Conservation (phyloP, 169 alveolate genomes). For the Eimeria sp. region DNA sequence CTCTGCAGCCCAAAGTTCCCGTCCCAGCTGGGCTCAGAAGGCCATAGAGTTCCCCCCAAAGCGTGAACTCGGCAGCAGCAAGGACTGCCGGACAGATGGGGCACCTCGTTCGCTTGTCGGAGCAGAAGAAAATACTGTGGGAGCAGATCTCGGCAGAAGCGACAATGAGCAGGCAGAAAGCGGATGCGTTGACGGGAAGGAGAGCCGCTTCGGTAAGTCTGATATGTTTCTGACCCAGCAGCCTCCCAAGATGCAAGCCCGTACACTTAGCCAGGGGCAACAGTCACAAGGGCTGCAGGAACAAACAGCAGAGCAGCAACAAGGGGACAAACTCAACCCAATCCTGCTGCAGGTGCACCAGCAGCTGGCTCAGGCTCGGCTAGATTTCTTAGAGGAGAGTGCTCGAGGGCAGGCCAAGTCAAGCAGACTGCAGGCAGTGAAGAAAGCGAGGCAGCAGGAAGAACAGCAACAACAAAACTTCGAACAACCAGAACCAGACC, state of each 20-base stretch:
- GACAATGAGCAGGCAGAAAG: neutral
- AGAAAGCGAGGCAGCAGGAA: neutral
- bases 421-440: neutral
- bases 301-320: constrained; percentile 11
- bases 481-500: neutral
- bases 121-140: neutral
- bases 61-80: neutral
- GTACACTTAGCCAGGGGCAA: neutral
- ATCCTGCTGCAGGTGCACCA: constrained; percentile 52
- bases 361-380: constrained; percentile 28
- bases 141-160: neutral
- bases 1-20: neutral
- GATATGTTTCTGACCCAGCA: neutral
- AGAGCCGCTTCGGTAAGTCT: neutral
- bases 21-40: constrained; percentile 10
- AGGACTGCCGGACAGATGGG: neutral
- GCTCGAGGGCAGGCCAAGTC: neutral
- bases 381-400: constrained; percentile 9
- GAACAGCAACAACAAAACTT: neutral
- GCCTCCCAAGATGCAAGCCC: neutral
- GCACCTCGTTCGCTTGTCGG: neutral
- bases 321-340: neutral
- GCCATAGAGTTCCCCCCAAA: neutral
- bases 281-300: neutral
- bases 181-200: neutral